phyloP scores from a whole-genome alignment of 2,329 filamentous ascomycete species.

The Ceratocystis alfenasii region DNA sequence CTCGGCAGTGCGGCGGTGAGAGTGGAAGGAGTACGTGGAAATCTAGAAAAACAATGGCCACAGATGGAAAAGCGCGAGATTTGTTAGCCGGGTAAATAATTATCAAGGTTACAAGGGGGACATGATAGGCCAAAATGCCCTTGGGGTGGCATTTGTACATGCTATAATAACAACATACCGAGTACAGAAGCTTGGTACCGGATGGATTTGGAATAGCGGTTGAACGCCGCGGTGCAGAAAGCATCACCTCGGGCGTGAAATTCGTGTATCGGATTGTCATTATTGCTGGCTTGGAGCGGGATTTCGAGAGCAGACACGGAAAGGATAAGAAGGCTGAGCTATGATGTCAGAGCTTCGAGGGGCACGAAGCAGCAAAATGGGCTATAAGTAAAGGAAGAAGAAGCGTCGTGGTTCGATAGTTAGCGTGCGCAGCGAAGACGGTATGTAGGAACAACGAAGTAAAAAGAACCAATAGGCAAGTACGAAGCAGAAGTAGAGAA shows the following conservation, averaged over 20 bases:
- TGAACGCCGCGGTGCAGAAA: slow-evolving; percentile 63
- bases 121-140: background rate
- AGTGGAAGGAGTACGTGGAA: slow-evolving; percentile 68
- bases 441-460: background rate
- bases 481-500: too few species aligned
- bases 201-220: slow-evolving; percentile 56
- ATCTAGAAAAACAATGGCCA: slow-evolving; percentile 31
- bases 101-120: background rate
- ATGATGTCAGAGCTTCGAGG: slow-evolving; percentile 7
- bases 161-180: slow-evolving; percentile 32
- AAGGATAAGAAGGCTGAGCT: background rate
- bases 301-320: background rate
- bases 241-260: slow-evolving; percentile 65
- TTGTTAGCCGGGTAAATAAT: background rate
- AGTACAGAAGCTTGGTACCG: slow-evolving; percentile 54
- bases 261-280: slow-evolving; percentile 62
- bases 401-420: background rate
- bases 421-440: background rate
- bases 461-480: too few species aligned
- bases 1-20: slow-evolving; percentile 56
- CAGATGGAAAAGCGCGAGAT: background rate
- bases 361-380: background rate
- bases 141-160: too few species aligned
- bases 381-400: background rate
- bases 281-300: slow-evolving; percentile 21